phyloP scores from a whole-genome alignment of 2,329 filamentous ascomycete genomes.

The Ophiostoma sp. region DNA sequence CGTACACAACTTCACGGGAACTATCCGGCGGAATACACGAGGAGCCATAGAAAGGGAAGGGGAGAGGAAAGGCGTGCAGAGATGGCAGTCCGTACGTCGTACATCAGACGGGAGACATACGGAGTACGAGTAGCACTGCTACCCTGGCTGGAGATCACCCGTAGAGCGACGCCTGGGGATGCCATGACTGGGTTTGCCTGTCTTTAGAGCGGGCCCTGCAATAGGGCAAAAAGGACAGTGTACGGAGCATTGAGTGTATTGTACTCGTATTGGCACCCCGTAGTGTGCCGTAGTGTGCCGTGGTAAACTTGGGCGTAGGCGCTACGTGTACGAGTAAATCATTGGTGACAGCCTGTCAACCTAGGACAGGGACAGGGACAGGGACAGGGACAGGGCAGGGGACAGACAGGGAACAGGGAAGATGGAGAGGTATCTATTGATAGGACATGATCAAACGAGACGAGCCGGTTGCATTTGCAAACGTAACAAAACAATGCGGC shows the following conservation, averaged over 20 bases:
- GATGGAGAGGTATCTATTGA: background rate
- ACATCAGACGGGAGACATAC: background rate
- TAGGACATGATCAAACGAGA: no score
- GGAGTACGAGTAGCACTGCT: background rate
- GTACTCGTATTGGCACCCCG: background rate
- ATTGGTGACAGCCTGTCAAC: background rate
- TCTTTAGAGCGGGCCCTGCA: background rate
- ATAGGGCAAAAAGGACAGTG: background rate
- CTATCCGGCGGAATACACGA: no score
- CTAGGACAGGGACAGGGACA: background rate
- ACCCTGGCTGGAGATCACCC: constrained; percentile 15
- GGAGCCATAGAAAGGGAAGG: no score
- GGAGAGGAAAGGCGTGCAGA: no score
- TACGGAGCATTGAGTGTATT: background rate
- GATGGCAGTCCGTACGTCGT: no score
- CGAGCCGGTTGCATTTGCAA: background rate
- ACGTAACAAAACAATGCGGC: no score
- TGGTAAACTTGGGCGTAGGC: background rate
- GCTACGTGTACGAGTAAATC: constrained; percentile 5
- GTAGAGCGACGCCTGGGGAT: background rate
- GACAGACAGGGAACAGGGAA: background rate
- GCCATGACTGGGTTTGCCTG: constrained; percentile 13
- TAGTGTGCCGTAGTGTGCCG: constrained; percentile 2
- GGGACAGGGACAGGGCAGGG: background rate
- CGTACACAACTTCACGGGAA: no score